Conservation (phyloP, 345 rosid genomes). For the Eucalyptus viminalis region DNA sequence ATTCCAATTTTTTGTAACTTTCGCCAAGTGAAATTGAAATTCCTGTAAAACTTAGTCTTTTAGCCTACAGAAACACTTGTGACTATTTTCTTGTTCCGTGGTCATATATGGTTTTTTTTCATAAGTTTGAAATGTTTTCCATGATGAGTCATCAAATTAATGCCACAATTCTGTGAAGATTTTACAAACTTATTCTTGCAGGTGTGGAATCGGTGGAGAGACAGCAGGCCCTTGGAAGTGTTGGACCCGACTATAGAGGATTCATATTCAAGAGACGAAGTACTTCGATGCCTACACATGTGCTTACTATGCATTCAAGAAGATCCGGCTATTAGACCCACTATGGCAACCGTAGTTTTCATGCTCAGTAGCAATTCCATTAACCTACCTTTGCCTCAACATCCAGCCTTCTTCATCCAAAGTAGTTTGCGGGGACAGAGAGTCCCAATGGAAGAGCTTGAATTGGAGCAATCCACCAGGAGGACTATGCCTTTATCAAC, state of each 20-base stretch:
- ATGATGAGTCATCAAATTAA: neutral
- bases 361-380: too few relatives aligned
- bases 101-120: neutral
- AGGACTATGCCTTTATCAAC: neutral
- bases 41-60: neutral
- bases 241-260: conserved; percentile 2
- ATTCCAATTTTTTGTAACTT: neutral
- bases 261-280: neutral
- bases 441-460: neutral
- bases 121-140: neutral
- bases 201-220: conserved; percentile 17
- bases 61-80: neutral
- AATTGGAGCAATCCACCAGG: neutral
- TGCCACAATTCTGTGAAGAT: too few relatives aligned
- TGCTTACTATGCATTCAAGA: neutral
- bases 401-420: neutral
- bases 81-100: neutral
- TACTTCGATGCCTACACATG: neutral
- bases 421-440: neutral
- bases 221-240: neutral
- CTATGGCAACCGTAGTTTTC: neutral
- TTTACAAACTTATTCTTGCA: neutral
- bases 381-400: neutral
- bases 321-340: neutral
- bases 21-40: neutral